Percentiles rank a stretch among this genome's conserved stretches.
phyloP scores from a whole-genome alignment of 73 alveolate genomes.

The Paramecium primaurelia region DNA sequence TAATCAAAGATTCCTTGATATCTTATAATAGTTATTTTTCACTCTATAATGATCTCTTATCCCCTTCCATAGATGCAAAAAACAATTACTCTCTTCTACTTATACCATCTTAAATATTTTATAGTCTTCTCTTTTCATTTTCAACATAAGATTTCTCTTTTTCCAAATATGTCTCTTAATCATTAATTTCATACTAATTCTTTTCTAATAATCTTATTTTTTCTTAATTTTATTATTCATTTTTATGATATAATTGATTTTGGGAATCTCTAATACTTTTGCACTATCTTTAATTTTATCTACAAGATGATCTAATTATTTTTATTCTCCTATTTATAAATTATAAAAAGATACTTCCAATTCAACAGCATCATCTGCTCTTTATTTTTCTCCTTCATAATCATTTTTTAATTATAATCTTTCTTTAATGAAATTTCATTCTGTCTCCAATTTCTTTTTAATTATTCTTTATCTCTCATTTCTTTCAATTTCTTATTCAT shows the following conservation, averaged over 20 bases:
- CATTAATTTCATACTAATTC: background rate
- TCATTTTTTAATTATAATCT: background rate
- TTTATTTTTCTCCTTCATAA: background rate
- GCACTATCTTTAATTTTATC: background rate
- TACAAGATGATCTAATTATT: background rate
- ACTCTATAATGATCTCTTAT: background rate
- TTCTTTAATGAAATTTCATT: background rate
- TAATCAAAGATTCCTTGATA: background rate
- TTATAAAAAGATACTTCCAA: background rate
- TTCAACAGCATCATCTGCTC: background rate
- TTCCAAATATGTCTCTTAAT: background rate
- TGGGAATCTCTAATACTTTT: background rate
- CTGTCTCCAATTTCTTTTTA: background rate
- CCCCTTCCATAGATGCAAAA: background rate
- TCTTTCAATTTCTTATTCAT: background rate
- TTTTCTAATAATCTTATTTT: background rate
- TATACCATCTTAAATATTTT: background rate
- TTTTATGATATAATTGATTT: background rate
- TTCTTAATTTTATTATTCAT: background rate
- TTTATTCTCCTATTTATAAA: background rate
- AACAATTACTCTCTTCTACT: conserved; percentile 11
- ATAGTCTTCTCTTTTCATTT: conserved; percentile 13
- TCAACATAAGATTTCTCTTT: background rate
- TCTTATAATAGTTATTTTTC: conserved; percentile 1
- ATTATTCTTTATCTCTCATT: background rate